These are phyloP conservation scores for Crepidotus sp. DNA, from an alignment of 1,284 basidiomycete species.

Conservation along the genomic window DNA sequence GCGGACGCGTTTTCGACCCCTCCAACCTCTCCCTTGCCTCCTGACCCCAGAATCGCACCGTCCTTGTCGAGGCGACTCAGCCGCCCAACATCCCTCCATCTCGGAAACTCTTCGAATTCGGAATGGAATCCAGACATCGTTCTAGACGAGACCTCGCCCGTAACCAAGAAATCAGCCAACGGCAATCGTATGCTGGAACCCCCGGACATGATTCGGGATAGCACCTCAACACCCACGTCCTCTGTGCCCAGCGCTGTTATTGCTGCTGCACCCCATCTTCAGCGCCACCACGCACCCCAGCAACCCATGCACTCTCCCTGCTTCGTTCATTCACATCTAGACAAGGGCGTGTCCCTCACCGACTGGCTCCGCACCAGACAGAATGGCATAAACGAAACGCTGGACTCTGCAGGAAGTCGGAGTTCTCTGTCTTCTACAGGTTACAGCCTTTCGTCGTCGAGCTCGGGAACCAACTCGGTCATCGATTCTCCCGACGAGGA, in stretches of 20 bases:
- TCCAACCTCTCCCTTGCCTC: slow-evolving; percentile 40
- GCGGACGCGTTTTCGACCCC: slow-evolving; percentile 54
- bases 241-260: slow-evolving; percentile 14
- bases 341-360: slow-evolving; percentile 62
- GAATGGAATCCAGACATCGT: slow-evolving; percentile 43
- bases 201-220: slow-evolving; percentile 18
- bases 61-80: slow-evolving; percentile 42
- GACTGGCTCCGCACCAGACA: slow-evolving; percentile 58
- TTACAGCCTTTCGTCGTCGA: slow-evolving; percentile 18
- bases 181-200: slow-evolving; percentile 17
- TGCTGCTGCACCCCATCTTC: slow-evolving; percentile 14
- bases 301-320: slow-evolving; percentile 62
- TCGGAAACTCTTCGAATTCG: slow-evolving; percentile 29
- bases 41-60: slow-evolving; percentile 27
- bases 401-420: slow-evolving; percentile 38
- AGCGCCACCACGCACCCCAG: slow-evolving; percentile 24
- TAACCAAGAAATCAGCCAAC: slow-evolving; percentile 23
- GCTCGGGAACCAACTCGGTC: slow-evolving; percentile 19
- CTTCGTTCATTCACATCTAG: slow-evolving; percentile 79
- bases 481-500: slow-evolving; percentile 37
- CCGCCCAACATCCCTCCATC: slow-evolving; percentile 40
- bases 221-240: slow-evolving; percentile 22
- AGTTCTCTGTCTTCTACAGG: slow-evolving; percentile 33
- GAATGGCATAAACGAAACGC: slow-evolving; percentile 26
- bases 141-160: slow-evolving; percentile 35